Percentiles rank a stretch among this genome's conserved stretches.
phyloP scores from a whole-genome alignment of 495 filamentous ascomycete species.

The Darksidea phi region DNA sequence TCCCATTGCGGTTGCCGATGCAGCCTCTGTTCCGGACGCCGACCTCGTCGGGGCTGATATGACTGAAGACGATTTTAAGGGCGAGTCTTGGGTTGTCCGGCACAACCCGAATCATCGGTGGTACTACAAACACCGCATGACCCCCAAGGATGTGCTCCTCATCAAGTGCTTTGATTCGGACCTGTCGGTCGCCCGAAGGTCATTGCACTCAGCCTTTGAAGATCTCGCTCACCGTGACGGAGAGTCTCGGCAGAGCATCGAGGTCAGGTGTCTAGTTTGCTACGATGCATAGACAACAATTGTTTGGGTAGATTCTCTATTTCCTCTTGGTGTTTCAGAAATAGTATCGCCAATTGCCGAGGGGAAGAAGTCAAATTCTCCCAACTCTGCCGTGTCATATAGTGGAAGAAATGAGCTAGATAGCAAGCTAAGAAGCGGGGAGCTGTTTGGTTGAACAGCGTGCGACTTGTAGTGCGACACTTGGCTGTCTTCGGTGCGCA shows the following conservation, averaged over 20 bases:
- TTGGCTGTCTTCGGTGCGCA: neutral
- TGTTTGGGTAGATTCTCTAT: neutral
- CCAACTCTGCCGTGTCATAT: slow-evolving; percentile 11
- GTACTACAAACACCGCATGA: slow-evolving; percentile 45
- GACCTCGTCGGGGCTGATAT: slow-evolving; percentile 73
- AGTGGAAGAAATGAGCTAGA: slow-evolving; percentile 10
- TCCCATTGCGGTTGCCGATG: slow-evolving; percentile 71
- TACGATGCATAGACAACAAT: slow-evolving; percentile 24
- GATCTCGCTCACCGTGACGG: slow-evolving; percentile 62
- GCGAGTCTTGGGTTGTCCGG: slow-evolving; percentile 70
- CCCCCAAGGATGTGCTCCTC: slow-evolving; percentile 25
- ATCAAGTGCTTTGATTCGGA: slow-evolving; percentile 63
- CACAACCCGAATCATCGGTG: slow-evolving; percentile 61
- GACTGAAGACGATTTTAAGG: slow-evolving; percentile 66
- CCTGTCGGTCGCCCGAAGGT: slow-evolving; percentile 54
- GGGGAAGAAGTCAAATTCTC: neutral
- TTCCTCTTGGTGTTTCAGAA: neutral
- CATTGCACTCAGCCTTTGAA: slow-evolving; percentile 78
- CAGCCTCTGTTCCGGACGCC: slow-evolving; percentile 54
- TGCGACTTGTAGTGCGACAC: neutral
- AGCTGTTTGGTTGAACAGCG: neutral
- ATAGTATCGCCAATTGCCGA: slow-evolving; percentile 3
- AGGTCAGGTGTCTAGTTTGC: slow-evolving; percentile 86
- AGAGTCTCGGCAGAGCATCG: slow-evolving; percentile 70
- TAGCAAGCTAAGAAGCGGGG: slow-evolving; percentile 7